phyloP scores from a whole-genome alignment of 2,329 filamentous ascomycete species.

The Cercospora sesami region DNA sequence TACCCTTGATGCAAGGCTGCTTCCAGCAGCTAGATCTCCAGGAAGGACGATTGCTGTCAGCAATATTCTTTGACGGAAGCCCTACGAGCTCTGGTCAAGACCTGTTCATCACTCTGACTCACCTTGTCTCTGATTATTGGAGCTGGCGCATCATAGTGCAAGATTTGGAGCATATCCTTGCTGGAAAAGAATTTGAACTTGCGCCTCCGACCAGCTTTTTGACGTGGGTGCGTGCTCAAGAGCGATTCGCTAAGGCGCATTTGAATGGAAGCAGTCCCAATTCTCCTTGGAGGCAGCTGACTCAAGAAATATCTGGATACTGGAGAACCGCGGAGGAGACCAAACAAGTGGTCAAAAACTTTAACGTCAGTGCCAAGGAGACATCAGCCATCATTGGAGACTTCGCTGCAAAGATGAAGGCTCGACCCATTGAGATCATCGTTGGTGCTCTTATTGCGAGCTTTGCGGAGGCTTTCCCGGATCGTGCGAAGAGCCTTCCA shows the following conservation, averaged over 20 bases:
- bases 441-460: not conserved
- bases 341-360: not conserved
- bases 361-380: not conserved
- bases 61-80: not conserved
- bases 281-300: no score
- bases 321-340: not conserved
- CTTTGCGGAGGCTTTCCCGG: not conserved
- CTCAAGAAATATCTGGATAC: not conserved
- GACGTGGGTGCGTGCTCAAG: not conserved
- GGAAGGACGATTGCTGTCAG: not conserved
- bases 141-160: not conserved
- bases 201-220: not conserved
- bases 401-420: not conserved
- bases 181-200: not conserved
- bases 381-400: not conserved
- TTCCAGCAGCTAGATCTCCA: not conserved
- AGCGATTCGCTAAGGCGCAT: not conserved
- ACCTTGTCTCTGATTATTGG: not conserved
- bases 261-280: not conserved
- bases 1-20: not conserved
- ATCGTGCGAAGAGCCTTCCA: not conserved
- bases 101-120: not conserved
- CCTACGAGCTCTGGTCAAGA: not conserved
- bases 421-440: not conserved
- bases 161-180: not conserved